A percentile compares a stretch with the other conserved stretches of the same genome.
phyloP scores from a whole-genome alignment of 2,329 filamentous ascomycete genomes.

The Tolypocladium cylindrosporum region DNA sequence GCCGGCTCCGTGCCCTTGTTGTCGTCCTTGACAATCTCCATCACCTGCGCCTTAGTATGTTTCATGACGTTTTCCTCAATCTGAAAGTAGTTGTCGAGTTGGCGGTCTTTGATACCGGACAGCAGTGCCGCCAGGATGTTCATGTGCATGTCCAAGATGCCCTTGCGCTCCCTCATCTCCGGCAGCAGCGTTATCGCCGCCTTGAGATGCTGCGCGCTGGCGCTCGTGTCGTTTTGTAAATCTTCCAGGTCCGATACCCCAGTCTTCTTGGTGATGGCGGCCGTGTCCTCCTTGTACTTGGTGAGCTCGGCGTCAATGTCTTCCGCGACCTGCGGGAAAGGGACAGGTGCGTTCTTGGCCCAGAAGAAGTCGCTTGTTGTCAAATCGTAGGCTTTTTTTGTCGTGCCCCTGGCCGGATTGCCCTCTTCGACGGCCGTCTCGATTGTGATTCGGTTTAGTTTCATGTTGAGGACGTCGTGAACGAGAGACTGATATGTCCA shows the following conservation, averaged over 20 bases:
- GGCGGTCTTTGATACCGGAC: constrained; percentile 81
- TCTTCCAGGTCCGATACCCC: constrained; percentile 89
- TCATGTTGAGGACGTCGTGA: constrained; percentile 48
- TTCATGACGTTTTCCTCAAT: constrained; percentile 88
- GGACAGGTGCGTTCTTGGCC: constrained; percentile 80
- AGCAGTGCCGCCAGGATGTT: constrained; percentile 76
- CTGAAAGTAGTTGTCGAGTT: constrained; percentile 93
- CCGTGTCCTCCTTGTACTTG: constrained; percentile 90
- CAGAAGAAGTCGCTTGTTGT: constrained; percentile 92
- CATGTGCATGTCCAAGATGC: constrained; percentile 97
- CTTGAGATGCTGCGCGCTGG: constrained; percentile 89
- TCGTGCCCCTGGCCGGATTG: constrained; percentile 62
- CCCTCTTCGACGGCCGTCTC: constrained; percentile 72
- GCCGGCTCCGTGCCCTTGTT: constrained; percentile 74
- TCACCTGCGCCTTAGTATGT: constrained; percentile 78
- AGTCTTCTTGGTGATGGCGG: constrained; percentile 89
- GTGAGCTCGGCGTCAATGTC: constrained; percentile 91
- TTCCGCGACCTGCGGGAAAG: constrained; percentile 93
- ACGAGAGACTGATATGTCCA: constrained; percentile 74
- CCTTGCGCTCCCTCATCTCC: constrained; percentile 85
- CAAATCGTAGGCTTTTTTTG: constrained; percentile 84
- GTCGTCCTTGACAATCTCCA: constrained; percentile 74
- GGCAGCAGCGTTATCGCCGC: constrained; percentile 89
- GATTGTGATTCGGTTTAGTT: constrained; percentile 86
- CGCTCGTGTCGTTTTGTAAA: constrained; percentile 76